Conservation (phyloP, 768 basidiomycete species). For the Phylloporus rhodoxanthus region DNA sequence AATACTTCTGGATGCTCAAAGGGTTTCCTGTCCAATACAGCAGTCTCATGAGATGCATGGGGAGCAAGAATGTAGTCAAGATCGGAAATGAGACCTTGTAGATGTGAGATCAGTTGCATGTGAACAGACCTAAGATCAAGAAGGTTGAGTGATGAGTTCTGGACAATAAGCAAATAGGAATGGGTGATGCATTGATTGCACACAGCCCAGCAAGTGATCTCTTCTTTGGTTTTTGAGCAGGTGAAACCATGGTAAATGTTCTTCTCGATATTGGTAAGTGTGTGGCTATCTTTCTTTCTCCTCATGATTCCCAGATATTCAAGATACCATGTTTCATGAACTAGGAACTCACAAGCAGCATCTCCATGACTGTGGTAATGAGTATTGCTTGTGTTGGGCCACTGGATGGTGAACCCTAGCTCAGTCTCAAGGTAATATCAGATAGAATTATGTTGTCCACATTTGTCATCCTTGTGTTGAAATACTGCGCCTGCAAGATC, state of each 20-base stretch:
- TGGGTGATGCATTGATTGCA: not conserved
- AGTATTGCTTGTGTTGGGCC: not conserved
- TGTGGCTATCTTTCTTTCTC: not conserved
- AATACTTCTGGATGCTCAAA: not conserved
- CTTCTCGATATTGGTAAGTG: not conserved
- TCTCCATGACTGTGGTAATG: not conserved
- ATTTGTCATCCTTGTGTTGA: not conserved
- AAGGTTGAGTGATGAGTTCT: not conserved
- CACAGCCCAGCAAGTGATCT: not conserved
- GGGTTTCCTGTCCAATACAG: not conserved
- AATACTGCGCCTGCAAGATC: not conserved
- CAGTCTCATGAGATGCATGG: too few species aligned
- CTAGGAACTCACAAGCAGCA: not conserved
- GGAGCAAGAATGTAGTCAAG: too few species aligned
- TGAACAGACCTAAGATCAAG: too few species aligned
- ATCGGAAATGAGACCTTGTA: too few species aligned
- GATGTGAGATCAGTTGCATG: too few species aligned
- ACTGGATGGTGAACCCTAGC: not conserved
- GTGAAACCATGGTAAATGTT: not conserved
- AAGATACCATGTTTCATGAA: not conserved
- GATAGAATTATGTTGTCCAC: not conserved
- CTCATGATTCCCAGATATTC: not conserved
- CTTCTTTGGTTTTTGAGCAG: not conserved
- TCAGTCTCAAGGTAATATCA: not conserved
- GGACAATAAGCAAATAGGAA: not conserved